Conservation (phyloP, 345 rosid genomes). For the Eucalyptus paniculata region DNA sequence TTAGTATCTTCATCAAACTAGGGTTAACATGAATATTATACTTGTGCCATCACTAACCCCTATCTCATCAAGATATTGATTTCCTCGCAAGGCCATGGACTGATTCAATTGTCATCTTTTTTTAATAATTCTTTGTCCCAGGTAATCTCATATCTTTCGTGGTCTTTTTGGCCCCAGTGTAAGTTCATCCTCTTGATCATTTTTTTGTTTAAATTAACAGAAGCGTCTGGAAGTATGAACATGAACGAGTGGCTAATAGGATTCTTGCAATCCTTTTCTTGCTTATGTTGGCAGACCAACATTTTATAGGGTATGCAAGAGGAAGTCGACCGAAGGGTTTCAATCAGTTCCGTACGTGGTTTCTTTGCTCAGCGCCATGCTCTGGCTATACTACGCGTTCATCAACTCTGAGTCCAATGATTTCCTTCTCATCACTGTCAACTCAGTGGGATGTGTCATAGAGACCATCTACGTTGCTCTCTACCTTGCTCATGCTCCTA, state of each 20-base stretch:
- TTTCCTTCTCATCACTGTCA: slow-evolving; percentile 70
- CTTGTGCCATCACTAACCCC: background rate
- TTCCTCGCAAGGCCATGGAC: background rate
- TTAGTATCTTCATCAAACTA: background rate
- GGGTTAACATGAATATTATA: background rate
- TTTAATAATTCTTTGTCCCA: background rate
- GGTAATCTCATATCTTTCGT: slow-evolving; percentile 56
- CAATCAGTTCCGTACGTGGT: slow-evolving; percentile 53
- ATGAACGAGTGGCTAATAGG: background rate
- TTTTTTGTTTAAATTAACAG: background rate
- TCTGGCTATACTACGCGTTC: slow-evolving; percentile 56
- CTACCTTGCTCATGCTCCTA: slow-evolving; percentile 55
- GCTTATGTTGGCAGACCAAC: slow-evolving; percentile 29
- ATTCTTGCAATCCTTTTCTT: background rate
- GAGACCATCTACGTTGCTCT: slow-evolving; percentile 57
- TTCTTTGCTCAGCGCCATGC: slow-evolving; percentile 34
- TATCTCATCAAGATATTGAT: background rate
- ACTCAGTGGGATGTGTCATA: slow-evolving; percentile 64
- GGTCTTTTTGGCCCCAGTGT: slow-evolving; percentile 64
- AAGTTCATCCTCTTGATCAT: slow-evolving; percentile 8
- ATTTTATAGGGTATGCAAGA: slow-evolving; percentile 36
- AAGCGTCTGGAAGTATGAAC: background rate
- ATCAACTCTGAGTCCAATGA: slow-evolving; percentile 26
- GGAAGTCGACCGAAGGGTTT: slow-evolving; percentile 57
- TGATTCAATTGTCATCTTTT: background rate